Conservation (phyloP, 306 rosid species). For the Hippophae rhamnoides region DNA sequence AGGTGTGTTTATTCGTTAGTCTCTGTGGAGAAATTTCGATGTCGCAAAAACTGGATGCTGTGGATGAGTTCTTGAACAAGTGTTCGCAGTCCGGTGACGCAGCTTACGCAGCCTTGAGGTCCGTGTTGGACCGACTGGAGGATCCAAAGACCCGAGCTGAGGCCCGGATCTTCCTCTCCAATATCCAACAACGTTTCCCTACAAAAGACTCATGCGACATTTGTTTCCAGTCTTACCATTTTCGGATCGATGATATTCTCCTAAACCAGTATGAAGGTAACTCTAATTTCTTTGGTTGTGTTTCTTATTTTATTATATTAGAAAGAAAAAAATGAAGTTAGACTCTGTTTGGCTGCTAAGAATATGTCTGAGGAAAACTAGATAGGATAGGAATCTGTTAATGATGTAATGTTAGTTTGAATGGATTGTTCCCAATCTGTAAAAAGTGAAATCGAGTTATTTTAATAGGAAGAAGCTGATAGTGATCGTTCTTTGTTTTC, state of each 20-base stretch:
- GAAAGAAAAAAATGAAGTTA: no score
- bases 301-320: background rate
- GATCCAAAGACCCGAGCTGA: conserved; percentile 51
- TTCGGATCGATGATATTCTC: conserved; percentile 71
- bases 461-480: no score
- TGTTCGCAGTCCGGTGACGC: conserved; percentile 77
- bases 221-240: conserved; percentile 63
- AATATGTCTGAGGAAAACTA: background rate
- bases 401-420: no score
- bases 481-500: no score
- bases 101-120: conserved; percentile 65
- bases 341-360: conserved; percentile 4
- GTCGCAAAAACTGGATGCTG: conserved; percentile 4
- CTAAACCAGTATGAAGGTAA: conserved; percentile 64
- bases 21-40: no score
- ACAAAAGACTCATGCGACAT: conserved; percentile 49
- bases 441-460: no score
- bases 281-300: no score
- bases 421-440: no score
- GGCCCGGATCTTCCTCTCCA: conserved; percentile 77
- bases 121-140: conserved; percentile 67
- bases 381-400: no score
- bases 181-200: conserved; percentile 58
- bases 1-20: no score
- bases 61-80: conserved; percentile 55